Evolutionary conservation across 805 yeast genomes (phyloP), one percentile per base, ranked within the genome.

Genomic region (Ogataea zsoltii): DNA sequence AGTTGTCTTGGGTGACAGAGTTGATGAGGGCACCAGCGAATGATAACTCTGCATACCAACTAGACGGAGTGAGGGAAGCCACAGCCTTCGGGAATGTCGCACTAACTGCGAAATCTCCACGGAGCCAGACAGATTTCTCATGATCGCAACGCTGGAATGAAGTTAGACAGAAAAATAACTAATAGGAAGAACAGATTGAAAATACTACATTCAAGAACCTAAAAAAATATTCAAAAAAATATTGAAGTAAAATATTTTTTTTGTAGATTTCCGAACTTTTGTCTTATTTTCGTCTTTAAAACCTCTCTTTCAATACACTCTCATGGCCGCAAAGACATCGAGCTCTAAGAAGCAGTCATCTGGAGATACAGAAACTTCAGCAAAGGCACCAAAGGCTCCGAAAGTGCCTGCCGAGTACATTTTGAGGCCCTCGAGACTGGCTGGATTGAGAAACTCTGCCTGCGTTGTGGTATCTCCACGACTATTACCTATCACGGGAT

Each of bases 331-430:
- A 13, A 61, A 61, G 38, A 23, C 58, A 4, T 21, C 25, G 25
- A 21, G 25, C 9, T 21, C 25, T 21, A 21, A 21, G 25, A 21
- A 21, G 9, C 25, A 21, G 25, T 21, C 25, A 21, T 21, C 25
- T 21, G 25, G 25, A 6, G 25, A 21, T 9, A 21, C 25, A 21
- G 25, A 21, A 0, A 49, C 47, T 32, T 13, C 51, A 16, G 48
- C 50, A 39, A 50, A 48, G 30, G 34, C 38, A 13, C 54, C 57
- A 9, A 57, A 48, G 30, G 38, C 38, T 15, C 54, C 57, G 9
- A 57, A 58, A 41, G 46, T 51, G 4, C 63, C 65, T 11, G 41
- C 56, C 0, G 67, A 63, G 44, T 65, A 52, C 35, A 61, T 65
- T 3, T 28, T 65, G 25, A 52, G 69, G 33, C 67, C 69, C 7